Conservation (phyloP, 148 eudicot species). For the Polygonum aviculare region DNA sequence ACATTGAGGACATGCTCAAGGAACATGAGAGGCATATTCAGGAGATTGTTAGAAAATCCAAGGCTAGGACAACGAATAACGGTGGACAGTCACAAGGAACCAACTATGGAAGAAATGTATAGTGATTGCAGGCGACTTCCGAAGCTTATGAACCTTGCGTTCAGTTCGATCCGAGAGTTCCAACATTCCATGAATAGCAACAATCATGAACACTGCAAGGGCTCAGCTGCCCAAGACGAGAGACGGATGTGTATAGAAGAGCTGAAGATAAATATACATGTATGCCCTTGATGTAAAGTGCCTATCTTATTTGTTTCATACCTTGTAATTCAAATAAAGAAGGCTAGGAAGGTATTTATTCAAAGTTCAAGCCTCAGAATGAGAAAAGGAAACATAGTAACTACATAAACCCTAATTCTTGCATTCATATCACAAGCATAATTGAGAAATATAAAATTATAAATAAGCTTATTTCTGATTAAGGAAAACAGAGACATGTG, state of each 20-base stretch:
- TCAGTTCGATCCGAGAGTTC: not conserved
- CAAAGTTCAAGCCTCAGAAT: not conserved
- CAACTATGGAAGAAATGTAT: not conserved
- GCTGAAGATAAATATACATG: not conserved
- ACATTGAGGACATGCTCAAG: constrained; percentile 64
- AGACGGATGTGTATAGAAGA: not conserved
- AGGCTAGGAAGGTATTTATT: not conserved
- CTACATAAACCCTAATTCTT: too few relatives aligned
- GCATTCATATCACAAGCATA: not conserved
- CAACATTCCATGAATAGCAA: not conserved
- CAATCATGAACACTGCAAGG: not conserved
- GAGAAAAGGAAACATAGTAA: too few relatives aligned
- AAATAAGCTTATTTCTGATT: not conserved
- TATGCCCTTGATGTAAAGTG: not conserved
- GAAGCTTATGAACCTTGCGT: not conserved
- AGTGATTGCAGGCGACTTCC: constrained; percentile 4
- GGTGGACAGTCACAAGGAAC: not conserved
- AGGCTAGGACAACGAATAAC: not conserved
- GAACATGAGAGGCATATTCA: constrained; percentile 67
- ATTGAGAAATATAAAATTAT: not conserved
- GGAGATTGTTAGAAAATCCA: constrained; percentile 50
- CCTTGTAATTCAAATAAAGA: not conserved
- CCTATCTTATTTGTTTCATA: not conserved
- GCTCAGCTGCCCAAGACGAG: not conserved
- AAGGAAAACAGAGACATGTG: not conserved